These are phyloP conservation scores for Phytophthora ohioensis DNA, from an alignment of 352 stramenopile genomes.

Conservation along the genomic window DNA sequence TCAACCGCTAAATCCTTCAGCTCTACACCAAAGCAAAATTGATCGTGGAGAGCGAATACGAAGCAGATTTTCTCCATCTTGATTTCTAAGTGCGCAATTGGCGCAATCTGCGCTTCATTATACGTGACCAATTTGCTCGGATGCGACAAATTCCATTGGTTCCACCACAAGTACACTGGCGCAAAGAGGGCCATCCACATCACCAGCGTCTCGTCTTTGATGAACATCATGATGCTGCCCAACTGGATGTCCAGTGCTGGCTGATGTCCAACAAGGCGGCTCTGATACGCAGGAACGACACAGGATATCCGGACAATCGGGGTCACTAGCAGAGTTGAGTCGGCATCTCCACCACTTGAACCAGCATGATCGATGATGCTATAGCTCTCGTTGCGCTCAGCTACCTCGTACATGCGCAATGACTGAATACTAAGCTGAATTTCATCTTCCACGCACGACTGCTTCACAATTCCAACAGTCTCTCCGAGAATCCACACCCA, in stretches of 20 bases:
- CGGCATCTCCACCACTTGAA: slow-evolving; percentile 11
- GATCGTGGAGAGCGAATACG: slow-evolving; percentile 66
- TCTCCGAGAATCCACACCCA: slow-evolving; percentile 74
- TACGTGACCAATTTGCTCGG: slow-evolving; percentile 65
- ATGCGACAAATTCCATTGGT: slow-evolving; percentile 79
- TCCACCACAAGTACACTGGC: slow-evolving; percentile 88
- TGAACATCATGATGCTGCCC: slow-evolving; percentile 58
- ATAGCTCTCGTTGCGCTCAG: slow-evolving; percentile 38
- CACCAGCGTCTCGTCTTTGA: slow-evolving; percentile 82
- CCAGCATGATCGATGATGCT: slow-evolving; percentile 50
- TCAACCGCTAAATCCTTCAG: slow-evolving; percentile 44
- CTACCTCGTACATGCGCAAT: slow-evolving; percentile 66
- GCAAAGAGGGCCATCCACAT: slow-evolving; percentile 83
- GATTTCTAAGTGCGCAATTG: slow-evolving; percentile 70
- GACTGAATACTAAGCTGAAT: slow-evolving; percentile 70
- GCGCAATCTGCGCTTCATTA: slow-evolving; percentile 62
- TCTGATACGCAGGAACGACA: slow-evolving; percentile 83
- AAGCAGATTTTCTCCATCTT: slow-evolving; percentile 57
- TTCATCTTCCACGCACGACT: slow-evolving; percentile 89
- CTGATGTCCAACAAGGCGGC: slow-evolving; percentile 79
- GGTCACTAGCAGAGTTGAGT: slow-evolving; percentile 16
- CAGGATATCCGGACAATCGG: slow-evolving; percentile 67
- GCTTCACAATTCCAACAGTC: slow-evolving; percentile 64
- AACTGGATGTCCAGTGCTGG: slow-evolving; percentile 61
- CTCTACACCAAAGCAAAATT: slow-evolving; percentile 64